phyloP scores from a whole-genome alignment of 2,329 filamentous ascomycete genomes.

The Penicillium sp. region DNA sequence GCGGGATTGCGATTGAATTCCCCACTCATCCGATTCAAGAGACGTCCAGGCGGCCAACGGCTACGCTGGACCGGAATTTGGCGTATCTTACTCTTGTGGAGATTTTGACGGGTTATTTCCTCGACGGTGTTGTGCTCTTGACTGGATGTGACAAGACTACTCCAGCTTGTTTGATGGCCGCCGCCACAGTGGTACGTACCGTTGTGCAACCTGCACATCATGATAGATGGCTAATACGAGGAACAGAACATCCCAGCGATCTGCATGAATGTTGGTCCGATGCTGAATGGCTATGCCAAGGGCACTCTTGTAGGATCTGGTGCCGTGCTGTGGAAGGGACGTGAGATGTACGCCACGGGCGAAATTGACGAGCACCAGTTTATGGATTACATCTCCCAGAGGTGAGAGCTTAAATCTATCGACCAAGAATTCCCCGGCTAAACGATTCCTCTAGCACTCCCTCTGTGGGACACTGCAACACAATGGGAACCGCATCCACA shows the following conservation, averaged over 20 bases:
- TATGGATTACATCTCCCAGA: constrained; percentile 49
- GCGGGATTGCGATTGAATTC: constrained; percentile 55
- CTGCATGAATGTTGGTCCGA: constrained; percentile 56
- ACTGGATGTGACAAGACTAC: constrained; percentile 58
- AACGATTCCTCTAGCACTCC: constrained; percentile 37
- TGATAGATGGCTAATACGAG: constrained; percentile 3
- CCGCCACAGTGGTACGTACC: constrained; percentile 48
- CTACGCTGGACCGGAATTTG: constrained; percentile 53
- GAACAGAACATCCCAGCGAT: constrained; percentile 52
- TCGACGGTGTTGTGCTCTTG: constrained; percentile 54
- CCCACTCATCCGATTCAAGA: constrained; percentile 57
- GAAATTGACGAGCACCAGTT: constrained; percentile 49
- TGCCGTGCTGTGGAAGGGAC: constrained; percentile 52
- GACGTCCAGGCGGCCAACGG: constrained; percentile 50
- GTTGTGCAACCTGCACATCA: not conserved
- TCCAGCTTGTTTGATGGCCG: constrained; percentile 55
- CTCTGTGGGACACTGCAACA: constrained; percentile 54
- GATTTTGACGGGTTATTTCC: constrained; percentile 50
- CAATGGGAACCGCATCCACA: constrained; percentile 57
- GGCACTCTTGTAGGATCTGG: constrained; percentile 49
- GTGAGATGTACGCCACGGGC: constrained; percentile 51
- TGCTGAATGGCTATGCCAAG: constrained; percentile 53
- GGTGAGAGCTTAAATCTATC: constrained; percentile 28
- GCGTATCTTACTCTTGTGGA: constrained; percentile 53
- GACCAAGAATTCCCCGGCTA: constrained; percentile 2